Conservation (phyloP, 106 monocot genomes). For the Vanilla planifolia region DNA sequence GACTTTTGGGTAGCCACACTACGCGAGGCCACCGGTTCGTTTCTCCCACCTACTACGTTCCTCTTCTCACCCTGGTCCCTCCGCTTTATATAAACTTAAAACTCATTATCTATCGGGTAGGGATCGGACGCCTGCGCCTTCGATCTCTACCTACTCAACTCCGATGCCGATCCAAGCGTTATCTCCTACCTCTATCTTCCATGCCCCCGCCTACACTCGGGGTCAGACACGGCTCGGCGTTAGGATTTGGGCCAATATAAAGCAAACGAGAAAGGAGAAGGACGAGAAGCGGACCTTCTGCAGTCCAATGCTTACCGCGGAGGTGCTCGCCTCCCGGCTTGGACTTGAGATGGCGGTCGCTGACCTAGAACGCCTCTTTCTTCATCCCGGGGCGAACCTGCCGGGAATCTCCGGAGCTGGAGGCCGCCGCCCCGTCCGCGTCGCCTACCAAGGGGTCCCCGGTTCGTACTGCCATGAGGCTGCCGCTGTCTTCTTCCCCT, state of each 20-base stretch:
- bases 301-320: slow-evolving; percentile 18
- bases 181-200: neutral
- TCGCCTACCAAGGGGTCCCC: slow-evolving; percentile 61
- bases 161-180: neutral
- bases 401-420: neutral
- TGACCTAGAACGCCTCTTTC: slow-evolving; percentile 41
- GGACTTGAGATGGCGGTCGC: slow-evolving; percentile 33
- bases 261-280: slow-evolving; percentile 4
- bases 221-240: neutral
- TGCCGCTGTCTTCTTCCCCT: slow-evolving; percentile 35
- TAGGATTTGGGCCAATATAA: neutral
- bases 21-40: neutral
- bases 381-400: slow-evolving; percentile 5
- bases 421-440: slow-evolving; percentile 32
- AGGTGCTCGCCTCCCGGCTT: slow-evolving; percentile 33
- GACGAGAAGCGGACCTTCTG: neutral
- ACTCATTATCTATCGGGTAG: neutral
- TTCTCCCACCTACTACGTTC: neutral
- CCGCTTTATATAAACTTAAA: neutral
- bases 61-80: neutral
- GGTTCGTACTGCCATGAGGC: slow-evolving; percentile 81
- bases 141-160: neutral
- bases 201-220: neutral
- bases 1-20: too few species aligned
- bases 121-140: neutral